Percentiles rank a stretch among this genome's conserved stretches.
Evolutionary conservation across 1,284 basidiomycete genomes (phyloP).

Genomic region (Ceratobasidium sp.): DNA sequence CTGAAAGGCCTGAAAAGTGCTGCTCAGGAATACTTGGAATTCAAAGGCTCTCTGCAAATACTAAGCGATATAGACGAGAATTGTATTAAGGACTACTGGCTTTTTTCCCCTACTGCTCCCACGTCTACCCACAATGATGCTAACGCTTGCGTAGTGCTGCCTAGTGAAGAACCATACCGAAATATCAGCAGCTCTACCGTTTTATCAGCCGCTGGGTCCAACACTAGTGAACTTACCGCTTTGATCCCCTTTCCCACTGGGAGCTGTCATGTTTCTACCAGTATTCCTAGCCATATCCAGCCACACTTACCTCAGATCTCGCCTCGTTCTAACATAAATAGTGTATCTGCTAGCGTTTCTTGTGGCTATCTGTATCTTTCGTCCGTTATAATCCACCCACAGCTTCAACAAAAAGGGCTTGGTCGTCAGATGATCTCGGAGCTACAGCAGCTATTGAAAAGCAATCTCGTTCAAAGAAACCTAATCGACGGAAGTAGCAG

Average conservation of each 20-base stretch:
- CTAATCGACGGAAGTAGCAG: neutral
- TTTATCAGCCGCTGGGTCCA: neutral
- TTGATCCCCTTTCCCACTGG: neutral
- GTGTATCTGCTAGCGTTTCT: neutral
- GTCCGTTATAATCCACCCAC: slow-evolving; percentile 22
- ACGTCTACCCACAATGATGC: neutral
- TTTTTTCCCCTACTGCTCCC: slow-evolving; percentile 4
- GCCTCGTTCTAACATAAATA: no score
- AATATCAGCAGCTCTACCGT: no score
- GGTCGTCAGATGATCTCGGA: slow-evolving; percentile 19
- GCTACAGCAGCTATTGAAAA: slow-evolving; percentile 11
- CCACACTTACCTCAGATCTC: slow-evolving; percentile 1
- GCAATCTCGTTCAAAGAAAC: neutral
- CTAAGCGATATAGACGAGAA: slow-evolving; percentile 8
- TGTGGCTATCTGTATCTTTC: slow-evolving; percentile 9
- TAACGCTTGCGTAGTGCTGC: neutral
- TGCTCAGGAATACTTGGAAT: neutral
- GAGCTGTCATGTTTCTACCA: slow-evolving; percentile 11
- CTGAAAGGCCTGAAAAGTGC: slow-evolving; percentile 3
- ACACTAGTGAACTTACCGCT: neutral
- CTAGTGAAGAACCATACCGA: no score
- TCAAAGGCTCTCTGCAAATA: slow-evolving; percentile 10
- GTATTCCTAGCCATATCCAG: slow-evolving; percentile 8
- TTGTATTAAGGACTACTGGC: slow-evolving; percentile 14
- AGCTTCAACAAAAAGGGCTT: slow-evolving; percentile 21